Percentiles rank a stretch among this genome's conserved stretches.
phyloP scores from a whole-genome alignment of 1,139 yeast genomes.

The Yamadazyma epiphylla region DNA sequence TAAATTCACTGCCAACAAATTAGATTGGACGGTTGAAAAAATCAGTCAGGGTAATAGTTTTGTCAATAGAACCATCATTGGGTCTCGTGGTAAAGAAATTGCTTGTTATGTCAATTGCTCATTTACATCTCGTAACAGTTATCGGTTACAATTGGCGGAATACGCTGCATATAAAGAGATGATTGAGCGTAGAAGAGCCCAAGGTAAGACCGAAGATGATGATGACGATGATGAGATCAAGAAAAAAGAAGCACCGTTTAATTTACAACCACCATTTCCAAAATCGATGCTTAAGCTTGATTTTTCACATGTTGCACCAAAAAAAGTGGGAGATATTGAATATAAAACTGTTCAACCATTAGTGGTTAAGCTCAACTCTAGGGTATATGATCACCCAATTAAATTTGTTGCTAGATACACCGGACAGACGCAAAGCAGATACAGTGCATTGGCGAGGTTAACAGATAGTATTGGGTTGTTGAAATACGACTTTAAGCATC shows the following conservation, averaged over 20 bases:
- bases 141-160: constrained; percentile 15
- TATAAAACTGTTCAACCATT: constrained; percentile 4
- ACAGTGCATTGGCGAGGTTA: constrained; percentile 59
- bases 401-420: constrained; percentile 6
- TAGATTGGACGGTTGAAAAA: constrained; percentile 32
- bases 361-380: constrained; percentile 3
- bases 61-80: constrained; percentile 55
- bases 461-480: constrained; percentile 40
- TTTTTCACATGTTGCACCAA: constrained; percentile 37
- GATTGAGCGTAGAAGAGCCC: constrained; percentile 11
- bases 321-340: constrained; percentile 22
- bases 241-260: constrained; percentile 20
- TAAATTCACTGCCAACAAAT: constrained; percentile 17
- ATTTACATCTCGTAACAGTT: constrained; percentile 36
- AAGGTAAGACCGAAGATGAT: constrained; percentile 15
- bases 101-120: constrained; percentile 55
- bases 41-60: constrained; percentile 57
- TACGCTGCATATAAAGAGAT: constrained; percentile 22
- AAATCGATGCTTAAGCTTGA: constrained; percentile 19
- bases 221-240: constrained; percentile 22
- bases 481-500: constrained; percentile 4
- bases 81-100: constrained; percentile 48
- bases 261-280: constrained; percentile 37
- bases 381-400: constrained; percentile 3
- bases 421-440: constrained; percentile 30